A percentile compares a stretch with the other conserved stretches of the same genome.
Conservation (phyloP, 1,284 basidiomycete genomes). For the Malassezia caprae region DNA sequence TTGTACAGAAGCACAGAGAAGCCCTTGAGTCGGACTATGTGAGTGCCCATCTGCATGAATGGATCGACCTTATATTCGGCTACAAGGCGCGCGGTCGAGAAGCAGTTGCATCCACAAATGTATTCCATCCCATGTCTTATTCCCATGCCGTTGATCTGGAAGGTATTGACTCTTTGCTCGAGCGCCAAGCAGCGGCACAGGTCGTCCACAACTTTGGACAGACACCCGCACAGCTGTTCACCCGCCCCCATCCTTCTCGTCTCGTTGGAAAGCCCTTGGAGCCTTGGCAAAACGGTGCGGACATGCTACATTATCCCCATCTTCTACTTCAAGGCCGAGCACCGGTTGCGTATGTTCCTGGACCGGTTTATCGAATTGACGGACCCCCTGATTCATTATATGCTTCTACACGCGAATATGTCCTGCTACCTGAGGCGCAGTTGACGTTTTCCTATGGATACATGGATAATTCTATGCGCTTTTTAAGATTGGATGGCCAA, state of each 20-base stretch:
- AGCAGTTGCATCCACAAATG: conserved; percentile 60
- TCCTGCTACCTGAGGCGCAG: conserved; percentile 57
- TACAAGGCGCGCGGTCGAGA: conserved; percentile 33
- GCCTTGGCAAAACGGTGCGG: conserved; percentile 38
- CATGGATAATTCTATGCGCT: conserved; percentile 54
- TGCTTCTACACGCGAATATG: conserved; percentile 57
- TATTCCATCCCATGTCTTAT: conserved; percentile 88
- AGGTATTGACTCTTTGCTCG: conserved; percentile 70
- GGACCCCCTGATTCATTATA: conserved; percentile 58
- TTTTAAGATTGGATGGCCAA: conserved; percentile 51
- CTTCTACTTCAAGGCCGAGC: conserved; percentile 43
- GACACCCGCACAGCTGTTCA: conserved; percentile 59
- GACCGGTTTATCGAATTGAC: conserved; percentile 42
- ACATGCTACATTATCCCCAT: conserved; percentile 63
- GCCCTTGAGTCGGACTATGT: conserved; percentile 83
- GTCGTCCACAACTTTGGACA: conserved; percentile 78
- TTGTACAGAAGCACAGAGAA: conserved; percentile 69
- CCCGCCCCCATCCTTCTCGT: conserved; percentile 65
- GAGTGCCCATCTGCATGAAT: conserved; percentile 70
- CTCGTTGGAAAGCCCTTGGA: not conserved
- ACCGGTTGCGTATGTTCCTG: conserved; percentile 2
- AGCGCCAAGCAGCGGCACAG: conserved; percentile 81
- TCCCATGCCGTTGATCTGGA: conserved; percentile 56
- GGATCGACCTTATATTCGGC: conserved; percentile 68
- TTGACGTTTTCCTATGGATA: conserved; percentile 61